A percentile compares a stretch with the other conserved stretches of the same genome.
Evolutionary conservation across 768 basidiomycete species (phyloP).

Genomic region (Xerocomus brunneocitrinus): DNA sequence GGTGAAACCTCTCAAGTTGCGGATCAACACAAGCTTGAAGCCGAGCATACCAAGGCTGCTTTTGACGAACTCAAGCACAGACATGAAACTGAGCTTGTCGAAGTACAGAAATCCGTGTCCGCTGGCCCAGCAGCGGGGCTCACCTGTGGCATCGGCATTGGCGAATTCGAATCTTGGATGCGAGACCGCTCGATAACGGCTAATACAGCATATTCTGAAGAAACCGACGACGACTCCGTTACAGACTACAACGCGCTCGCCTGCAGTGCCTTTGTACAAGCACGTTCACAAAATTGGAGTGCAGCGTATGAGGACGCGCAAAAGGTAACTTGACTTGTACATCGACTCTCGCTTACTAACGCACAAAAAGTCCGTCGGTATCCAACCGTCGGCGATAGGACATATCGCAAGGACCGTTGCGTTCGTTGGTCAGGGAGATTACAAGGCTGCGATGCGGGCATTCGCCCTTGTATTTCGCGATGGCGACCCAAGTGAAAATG

Average conservation of each 20-base stretch:
- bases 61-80: background rate
- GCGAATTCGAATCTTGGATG: conserved; percentile 4
- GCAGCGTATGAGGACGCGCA: conserved; percentile 4
- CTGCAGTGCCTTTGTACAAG: background rate
- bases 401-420: conserved; percentile 4
- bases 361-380: background rate
- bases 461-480: conserved; percentile 6
- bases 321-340: background rate
- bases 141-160: background rate
- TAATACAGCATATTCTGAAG: background rate
- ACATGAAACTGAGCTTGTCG: background rate
- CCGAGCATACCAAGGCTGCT: background rate
- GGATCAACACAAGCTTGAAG: background rate
- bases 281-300: conserved; percentile 3
- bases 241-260: conserved; percentile 3
- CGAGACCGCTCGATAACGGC: background rate
- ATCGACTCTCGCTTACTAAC: background rate
- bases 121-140: background rate
- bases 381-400: conserved; percentile 5
- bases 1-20: background rate
- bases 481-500: conserved; percentile 1
- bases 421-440: conserved; percentile 1
- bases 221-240: background rate
- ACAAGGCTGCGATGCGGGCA: conserved; percentile 1
- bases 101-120: background rate